Evolutionary conservation across 73 alveolate species (phyloP), one percentile per base, ranked within the genome.

Genomic region (Symbiodinium pilosum): DNA sequence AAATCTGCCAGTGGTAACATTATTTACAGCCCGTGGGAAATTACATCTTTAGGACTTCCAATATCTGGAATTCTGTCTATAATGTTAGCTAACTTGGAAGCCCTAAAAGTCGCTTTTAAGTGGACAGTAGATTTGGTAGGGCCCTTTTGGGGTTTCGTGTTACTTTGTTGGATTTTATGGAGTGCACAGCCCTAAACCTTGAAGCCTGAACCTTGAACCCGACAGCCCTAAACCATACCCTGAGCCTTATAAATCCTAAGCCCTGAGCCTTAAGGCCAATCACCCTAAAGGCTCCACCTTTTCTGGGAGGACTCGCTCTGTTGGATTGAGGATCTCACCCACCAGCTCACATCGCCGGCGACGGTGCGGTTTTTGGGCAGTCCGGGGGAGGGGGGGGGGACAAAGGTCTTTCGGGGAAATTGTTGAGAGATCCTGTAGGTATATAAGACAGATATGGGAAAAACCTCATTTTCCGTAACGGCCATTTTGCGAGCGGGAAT

Each of bases 301-400:
- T 54, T 54, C 73, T n/a, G 30, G 73, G 34, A 91, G 97, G 97
- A 91, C 26, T 43, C 75, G 73, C 81, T 91, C 77, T 91, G 14
- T 56, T 91, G 97, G 97, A 91, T 91, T 81, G 97, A 91, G 24
- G 97, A 91, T 40, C 97, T 91, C 56, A 91, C 97, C 39, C 88
- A 42, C 39, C 97, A 91, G 81, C 97, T 91, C 54, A 91, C 88
- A 2, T 83, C 84, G 77, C 89, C 97, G 34, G 54, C 42, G n/a
- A 91, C 97, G 56, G 97, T 47, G 89, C 89, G 81, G n/a, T n/a
- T n/a, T n/a, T n/a, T n/a, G n/a, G n/a, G n/a, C n/a, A n/a, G n/a
- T n/a, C n/a, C n/a, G n/a, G n/a, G n/a, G n/a, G n/a, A n/a, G n/a
- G n/a, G n/a, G n/a, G n/a, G n/a, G n/a, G n/a, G n/a, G n/a, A n/a